These are phyloP conservation scores for Trichoderma asperelloides DNA, from an alignment of 495 filamentous ascomycete species.

Conservation along the genomic window DNA sequence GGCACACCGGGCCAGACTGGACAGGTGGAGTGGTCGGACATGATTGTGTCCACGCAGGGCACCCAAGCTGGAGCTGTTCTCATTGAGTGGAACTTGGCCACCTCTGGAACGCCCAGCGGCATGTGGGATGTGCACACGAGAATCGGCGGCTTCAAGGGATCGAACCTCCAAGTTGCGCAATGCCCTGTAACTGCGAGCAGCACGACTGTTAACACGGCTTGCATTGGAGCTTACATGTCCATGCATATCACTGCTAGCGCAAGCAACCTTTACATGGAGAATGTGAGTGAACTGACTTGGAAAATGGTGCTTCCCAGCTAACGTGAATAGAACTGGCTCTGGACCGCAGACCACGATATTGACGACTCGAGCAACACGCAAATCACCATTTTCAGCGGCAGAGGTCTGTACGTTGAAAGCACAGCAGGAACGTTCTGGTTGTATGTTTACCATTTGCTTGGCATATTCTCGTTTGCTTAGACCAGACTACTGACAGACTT, in stretches of 20 bases:
- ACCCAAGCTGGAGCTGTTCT: constrained; percentile 73
- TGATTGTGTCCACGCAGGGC: constrained; percentile 65
- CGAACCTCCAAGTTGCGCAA: constrained; percentile 59
- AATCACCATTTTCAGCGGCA: constrained; percentile 61
- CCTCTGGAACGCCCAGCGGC: constrained; percentile 50
- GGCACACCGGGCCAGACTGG: constrained; percentile 64
- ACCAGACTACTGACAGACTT: background rate
- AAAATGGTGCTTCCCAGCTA: background rate
- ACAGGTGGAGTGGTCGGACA: constrained; percentile 68
- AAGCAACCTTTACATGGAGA: constrained; percentile 48
- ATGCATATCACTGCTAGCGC: constrained; percentile 57
- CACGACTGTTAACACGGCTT: constrained; percentile 38
- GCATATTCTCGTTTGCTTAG: background rate
- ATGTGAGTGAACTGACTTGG: constrained; percentile 28
- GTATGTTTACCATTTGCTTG: constrained; percentile 16
- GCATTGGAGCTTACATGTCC: constrained; percentile 58
- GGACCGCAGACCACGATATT: constrained; percentile 59
- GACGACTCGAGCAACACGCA: constrained; percentile 49
- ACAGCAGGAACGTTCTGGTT: constrained; percentile 50
- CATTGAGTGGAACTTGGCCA: constrained; percentile 77
- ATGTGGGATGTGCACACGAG: constrained; percentile 91
- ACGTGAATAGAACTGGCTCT: constrained; percentile 5
- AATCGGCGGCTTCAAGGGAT: constrained; percentile 70
- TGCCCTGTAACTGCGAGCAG: constrained; percentile 56
- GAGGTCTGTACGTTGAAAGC: constrained; percentile 56